These are phyloP conservation scores for Cyclocybe cylindracea DNA, from an alignment of 768 basidiomycete genomes.

Conservation along the genomic window DNA sequence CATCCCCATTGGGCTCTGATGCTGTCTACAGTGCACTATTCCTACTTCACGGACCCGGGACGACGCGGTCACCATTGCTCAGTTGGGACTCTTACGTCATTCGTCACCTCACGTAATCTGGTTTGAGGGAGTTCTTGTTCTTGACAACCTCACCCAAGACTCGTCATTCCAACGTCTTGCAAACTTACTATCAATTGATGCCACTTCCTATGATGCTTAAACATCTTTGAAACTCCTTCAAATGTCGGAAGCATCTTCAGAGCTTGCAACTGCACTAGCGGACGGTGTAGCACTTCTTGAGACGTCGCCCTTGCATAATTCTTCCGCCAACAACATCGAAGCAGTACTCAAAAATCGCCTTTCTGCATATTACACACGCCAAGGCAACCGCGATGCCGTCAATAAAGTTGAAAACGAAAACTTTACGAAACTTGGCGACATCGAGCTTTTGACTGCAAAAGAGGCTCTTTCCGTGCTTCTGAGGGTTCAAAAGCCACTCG, in stretches of 20 bases:
- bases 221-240: background rate
- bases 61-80: too few species aligned
- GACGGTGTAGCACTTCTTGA: slow-evolving; percentile 40
- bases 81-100: too few species aligned
- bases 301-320: slow-evolving; percentile 22
- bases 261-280: slow-evolving; percentile 30
- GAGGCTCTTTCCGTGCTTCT: slow-evolving; percentile 54
- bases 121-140: too few species aligned
- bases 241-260: slow-evolving; percentile 2
- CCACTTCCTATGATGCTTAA: background rate
- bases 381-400: slow-evolving; percentile 10
- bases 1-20: too few species aligned
- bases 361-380: slow-evolving; percentile 36
- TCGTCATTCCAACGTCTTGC: too few species aligned
- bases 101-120: too few species aligned
- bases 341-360: slow-evolving; percentile 40
- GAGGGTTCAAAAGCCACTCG: slow-evolving; percentile 45
- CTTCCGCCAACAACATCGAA: slow-evolving; percentile 30
- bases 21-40: too few species aligned
- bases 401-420: slow-evolving; percentile 1
- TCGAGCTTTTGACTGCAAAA: slow-evolving; percentile 55
- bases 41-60: too few species aligned
- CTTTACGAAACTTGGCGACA: slow-evolving; percentile 29
- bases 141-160: too few species aligned
- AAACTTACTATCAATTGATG: background rate